These are phyloP conservation scores for Aurantiochytrium sp. DNA, from an alignment of 108 stramenopile genomes.

Conservation along the genomic window DNA sequence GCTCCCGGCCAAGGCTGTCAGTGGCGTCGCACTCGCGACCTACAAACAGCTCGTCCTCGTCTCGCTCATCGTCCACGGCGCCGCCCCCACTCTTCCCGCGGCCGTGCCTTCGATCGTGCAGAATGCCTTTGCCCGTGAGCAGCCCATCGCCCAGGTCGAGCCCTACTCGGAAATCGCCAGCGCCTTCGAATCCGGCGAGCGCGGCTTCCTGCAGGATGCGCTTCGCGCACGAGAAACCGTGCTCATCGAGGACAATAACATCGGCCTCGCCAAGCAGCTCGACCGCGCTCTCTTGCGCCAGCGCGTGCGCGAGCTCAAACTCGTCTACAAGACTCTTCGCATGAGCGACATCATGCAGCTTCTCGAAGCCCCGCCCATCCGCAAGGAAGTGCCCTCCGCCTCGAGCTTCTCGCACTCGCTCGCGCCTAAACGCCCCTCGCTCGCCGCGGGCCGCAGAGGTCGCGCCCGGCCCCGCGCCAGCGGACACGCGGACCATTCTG, in stretches of 20 bases:
- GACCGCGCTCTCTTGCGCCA: neutral
- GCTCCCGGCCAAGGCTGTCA: neutral
- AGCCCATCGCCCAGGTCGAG: neutral
- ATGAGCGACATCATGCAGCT: neutral
- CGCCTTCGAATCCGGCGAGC: neutral
- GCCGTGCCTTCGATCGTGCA: neutral
- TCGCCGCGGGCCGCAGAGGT: neutral
- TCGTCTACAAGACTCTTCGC: neutral
- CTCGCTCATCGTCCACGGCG: neutral
- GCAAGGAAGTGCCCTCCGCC: neutral
- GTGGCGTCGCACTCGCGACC: neutral
- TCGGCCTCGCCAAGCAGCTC: conserved; percentile 3
- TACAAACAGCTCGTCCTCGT: neutral
- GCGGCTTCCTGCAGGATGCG: neutral
- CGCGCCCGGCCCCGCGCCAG: neutral
- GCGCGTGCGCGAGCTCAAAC: neutral
- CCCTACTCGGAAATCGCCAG: neutral
- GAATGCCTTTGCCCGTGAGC: neutral
- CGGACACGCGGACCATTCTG: neutral
- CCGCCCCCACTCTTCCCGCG: neutral
- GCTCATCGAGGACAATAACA: neutral
- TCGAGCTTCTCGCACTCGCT: neutral
- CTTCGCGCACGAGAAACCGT: too few relatives aligned
- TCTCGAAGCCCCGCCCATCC: neutral
- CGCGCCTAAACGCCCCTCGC: neutral